Evolutionary conservation across 2,329 filamentous ascomycete species (phyloP), one percentile per base, ranked within the genome.

Genomic region (Epichloe elymi): DNA sequence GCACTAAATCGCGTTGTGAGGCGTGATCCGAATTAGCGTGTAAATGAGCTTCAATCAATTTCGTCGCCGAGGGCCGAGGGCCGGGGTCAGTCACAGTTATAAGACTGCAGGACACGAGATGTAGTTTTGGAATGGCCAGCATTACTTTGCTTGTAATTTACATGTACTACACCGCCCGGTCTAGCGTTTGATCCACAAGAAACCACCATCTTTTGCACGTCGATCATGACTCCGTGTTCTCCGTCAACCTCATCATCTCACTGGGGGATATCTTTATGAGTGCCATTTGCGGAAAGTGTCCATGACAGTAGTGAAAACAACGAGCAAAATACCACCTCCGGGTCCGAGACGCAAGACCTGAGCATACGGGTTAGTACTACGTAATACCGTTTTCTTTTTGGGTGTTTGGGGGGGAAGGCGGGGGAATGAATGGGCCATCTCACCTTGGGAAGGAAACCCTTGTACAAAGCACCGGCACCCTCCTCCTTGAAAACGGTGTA

Each of bases 371-470:
- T 51, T 23, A 60, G 48, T 55, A 51, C 26, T 35, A 44, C 7
- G 35, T 35, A 17, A 20, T 12, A 50, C 53, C 19, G 52, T 53
- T n/a, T 30, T 39, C 0, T 4, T 11, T 30, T 30, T 30, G 26
- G 26, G 26, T 30, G 26, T 30, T 10, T 10, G 14, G 8, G 33
- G 7, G 33, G 14, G 7, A 23, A 23, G 4, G 20, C 20, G 20
- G 23, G 23, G 23, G 23, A 1, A 8, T 3, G 23, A 11, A 11
- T 15, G 3, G 33, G 4, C 15, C n/a, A 8, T 66, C 70, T 86
- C 75, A 96, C 93, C 80, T 98, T 98, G 59, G 93, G 93, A 56
- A 93, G 64, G 78, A 98, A 98, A 15, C 93, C 93, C 79, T 97
- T 98, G 78, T 98, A 98, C 54, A 98, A 74, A 39, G 93, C 93